Percentiles rank a stretch among this genome's conserved stretches.
Conservation (phyloP, 768 basidiomycete genomes). For the Royoungia palumana region DNA sequence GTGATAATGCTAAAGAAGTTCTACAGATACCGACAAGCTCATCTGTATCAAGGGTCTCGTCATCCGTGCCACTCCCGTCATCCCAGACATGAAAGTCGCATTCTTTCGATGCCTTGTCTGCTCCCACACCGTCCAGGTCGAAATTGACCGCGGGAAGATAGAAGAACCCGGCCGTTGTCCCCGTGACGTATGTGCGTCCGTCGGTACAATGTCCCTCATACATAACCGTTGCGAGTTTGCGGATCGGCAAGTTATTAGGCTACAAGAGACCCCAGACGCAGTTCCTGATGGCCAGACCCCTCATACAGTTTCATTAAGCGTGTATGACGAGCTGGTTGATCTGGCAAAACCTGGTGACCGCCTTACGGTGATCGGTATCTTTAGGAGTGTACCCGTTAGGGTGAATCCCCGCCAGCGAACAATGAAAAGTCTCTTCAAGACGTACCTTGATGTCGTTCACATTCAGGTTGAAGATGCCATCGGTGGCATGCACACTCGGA, state of each 20-base stretch:
- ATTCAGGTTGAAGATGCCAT: constrained; percentile 57
- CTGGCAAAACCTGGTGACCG: constrained; percentile 95
- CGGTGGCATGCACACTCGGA: constrained; percentile 34
- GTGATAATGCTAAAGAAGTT: neutral
- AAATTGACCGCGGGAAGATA: constrained; percentile 98
- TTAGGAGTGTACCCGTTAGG: constrained; percentile 91
- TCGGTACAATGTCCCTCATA: constrained; percentile 90
- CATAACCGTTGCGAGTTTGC: constrained; percentile 98
- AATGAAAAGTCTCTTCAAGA: constrained; percentile 96
- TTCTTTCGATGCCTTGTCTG: constrained; percentile 98
- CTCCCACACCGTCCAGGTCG: constrained; percentile 94
- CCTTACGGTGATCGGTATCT: constrained; percentile 87
- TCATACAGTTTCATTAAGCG: constrained; percentile 93
- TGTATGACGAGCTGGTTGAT: constrained; percentile 98
- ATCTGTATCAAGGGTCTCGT: constrained; percentile 95
- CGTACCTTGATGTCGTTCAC: constrained; percentile 94
- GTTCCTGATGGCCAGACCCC: constrained; percentile 99
- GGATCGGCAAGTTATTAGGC: constrained; percentile 89
- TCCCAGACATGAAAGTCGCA: constrained; percentile 98
- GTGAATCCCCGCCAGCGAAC: constrained; percentile 89
- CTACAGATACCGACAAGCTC: constrained; percentile 93
- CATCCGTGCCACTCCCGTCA: constrained; percentile 95
- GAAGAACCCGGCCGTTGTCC: constrained; percentile 90
- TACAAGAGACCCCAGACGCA: constrained; percentile 97
- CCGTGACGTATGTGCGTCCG: constrained; percentile 84